Percentiles rank a stretch among this genome's conserved stretches.
phyloP scores from a whole-genome alignment of 768 basidiomycete species.

The Leccinum olivaceopallidum region DNA sequence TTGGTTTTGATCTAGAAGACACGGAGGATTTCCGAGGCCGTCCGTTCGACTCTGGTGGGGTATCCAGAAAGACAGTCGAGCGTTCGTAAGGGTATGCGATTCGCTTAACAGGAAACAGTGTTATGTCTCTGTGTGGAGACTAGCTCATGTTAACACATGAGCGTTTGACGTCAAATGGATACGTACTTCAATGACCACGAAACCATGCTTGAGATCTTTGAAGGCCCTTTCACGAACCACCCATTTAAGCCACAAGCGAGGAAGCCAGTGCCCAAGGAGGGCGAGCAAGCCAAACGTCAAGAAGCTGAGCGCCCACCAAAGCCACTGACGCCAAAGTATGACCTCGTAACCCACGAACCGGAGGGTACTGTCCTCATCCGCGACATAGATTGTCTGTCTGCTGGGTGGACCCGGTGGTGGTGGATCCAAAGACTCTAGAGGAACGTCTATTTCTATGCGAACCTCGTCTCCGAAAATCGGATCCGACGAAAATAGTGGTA shows the following conservation, averaged over 20 bases:
- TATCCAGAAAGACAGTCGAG: constrained; percentile 72
- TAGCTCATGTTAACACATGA: constrained; percentile 38
- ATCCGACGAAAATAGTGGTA: constrained; percentile 73
- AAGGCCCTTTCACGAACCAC: constrained; percentile 85
- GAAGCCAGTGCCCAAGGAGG: constrained; percentile 92
- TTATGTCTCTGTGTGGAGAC: constrained; percentile 83
- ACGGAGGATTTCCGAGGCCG: constrained; percentile 20
- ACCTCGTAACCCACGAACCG: constrained; percentile 86
- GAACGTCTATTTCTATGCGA: constrained; percentile 77
- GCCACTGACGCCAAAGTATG: constrained; percentile 54
- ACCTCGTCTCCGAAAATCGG: constrained; percentile 83
- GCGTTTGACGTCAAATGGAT: background rate
- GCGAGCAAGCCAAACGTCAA: constrained; percentile 70
- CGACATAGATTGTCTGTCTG: constrained; percentile 80
- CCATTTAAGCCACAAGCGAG: constrained; percentile 87
- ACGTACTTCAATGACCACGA: constrained; percentile 89
- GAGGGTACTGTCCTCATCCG: constrained; percentile 88
- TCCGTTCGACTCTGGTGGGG: constrained; percentile 32
- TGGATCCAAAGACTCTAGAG: constrained; percentile 60
- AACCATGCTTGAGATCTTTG: constrained; percentile 62
- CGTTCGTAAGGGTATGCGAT: constrained; percentile 76
- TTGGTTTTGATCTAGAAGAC: constrained; percentile 30
- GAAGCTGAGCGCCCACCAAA: constrained; percentile 74
- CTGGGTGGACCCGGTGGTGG: constrained; percentile 83
- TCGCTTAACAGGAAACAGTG: constrained; percentile 68